Conservation (phyloP, 1,284 basidiomycete genomes). For the Pascua guehoae region DNA sequence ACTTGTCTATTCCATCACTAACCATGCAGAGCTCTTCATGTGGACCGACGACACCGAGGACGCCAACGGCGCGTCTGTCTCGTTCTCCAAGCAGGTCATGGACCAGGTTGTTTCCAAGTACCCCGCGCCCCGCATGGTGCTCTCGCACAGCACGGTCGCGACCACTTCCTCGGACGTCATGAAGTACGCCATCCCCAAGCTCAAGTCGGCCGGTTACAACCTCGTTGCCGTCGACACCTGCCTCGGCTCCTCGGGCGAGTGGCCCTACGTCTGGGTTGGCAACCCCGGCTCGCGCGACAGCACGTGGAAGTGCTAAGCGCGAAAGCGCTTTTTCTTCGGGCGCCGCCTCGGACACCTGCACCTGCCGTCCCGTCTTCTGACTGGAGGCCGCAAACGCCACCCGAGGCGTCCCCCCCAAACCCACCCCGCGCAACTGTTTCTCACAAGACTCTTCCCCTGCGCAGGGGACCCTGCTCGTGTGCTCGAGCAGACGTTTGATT, state of each 20-base stretch:
- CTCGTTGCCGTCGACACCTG: slow-evolving; percentile 47
- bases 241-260: slow-evolving; percentile 40
- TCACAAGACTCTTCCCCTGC: no score
- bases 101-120: slow-evolving; percentile 28
- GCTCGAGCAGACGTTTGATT: no score
- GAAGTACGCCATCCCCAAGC: slow-evolving; percentile 33
- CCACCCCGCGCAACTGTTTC: background rate
- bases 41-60: slow-evolving; percentile 44
- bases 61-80: slow-evolving; percentile 31
- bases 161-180: slow-evolving; percentile 32
- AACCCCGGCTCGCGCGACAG: slow-evolving; percentile 34
- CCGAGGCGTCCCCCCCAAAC: background rate
- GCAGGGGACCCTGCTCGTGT: no score
- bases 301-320: slow-evolving; percentile 38
- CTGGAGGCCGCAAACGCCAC: no score
- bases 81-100: slow-evolving; percentile 27
- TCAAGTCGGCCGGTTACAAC: slow-evolving; percentile 38
- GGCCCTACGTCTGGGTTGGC: slow-evolving; percentile 43
- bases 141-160: slow-evolving; percentile 35
- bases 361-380: no score
- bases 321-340: background rate
- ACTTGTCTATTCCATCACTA: background rate
- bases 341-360: no score
- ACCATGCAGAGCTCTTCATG: slow-evolving; percentile 39
- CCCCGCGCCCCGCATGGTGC: slow-evolving; percentile 37